Evolutionary conservation across 148 eudicot genomes (phyloP), one percentile per base, ranked within the genome.

Genomic region (Rhododendron simsii): DNA sequence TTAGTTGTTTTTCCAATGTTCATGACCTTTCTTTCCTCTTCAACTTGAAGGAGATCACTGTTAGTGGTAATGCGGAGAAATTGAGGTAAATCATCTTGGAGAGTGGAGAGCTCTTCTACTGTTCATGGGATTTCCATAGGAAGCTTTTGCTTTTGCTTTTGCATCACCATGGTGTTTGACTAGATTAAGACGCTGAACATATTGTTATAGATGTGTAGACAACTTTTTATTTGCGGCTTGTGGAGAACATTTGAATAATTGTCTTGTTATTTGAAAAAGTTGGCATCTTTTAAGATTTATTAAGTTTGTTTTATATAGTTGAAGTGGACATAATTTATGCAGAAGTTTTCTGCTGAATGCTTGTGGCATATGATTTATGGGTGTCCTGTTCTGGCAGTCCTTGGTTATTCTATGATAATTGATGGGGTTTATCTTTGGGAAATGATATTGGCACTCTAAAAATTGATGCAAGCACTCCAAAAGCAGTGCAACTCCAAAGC

Each of bases 291-390:
- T 80, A 75, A 78, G 35, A 35, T 53, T 63, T 82, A 44, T 41
- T 10, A 30, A n/a, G 53, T 47, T 37, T 71, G 61, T 30, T 37
- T 84, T 12, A 69, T 67, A 26, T 12, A 5, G 47, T 75, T 53
- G 69, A 53, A 77, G 75, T 77, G 30, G 41, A 8, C 21, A 78
- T 3, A 57, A 18, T 63, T 78, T 57, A 12, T 45, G 59, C 83
- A 78, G 41, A 28, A 77, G 45, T 45, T 78, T 84, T 77, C 86
- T 55, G 87, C 81, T 39, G 87, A 61, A 78, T 37, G 23, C 78
- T 44, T 75, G 41, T 53, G 45, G 20, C 13, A 1, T 51, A 84
- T 84, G 51, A 84, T 76, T 23, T 37, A n/a, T 84, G 81, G n/a
- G 79, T 53, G 48, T 33, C 30, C 81, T 53, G 71, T 76, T 76